Evolutionary conservation across 352 stramenopile species (phyloP).

Genomic region (Pythium brassicae): DNA sequence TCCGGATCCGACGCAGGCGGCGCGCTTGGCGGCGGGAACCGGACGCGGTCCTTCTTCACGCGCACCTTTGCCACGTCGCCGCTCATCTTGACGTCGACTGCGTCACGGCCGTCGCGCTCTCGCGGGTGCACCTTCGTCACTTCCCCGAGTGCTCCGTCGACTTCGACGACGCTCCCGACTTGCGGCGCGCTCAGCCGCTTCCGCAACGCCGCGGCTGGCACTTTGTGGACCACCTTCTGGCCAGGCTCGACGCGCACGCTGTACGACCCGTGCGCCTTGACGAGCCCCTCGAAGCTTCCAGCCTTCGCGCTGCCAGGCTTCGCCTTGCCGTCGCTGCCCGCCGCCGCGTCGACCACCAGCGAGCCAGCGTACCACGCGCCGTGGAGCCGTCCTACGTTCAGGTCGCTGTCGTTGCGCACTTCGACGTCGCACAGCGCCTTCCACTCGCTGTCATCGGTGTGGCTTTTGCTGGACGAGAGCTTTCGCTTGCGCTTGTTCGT

Average conservation of each 20-base stretch:
- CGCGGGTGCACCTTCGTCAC: constrained; percentile 40
- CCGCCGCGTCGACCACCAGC: constrained; percentile 16
- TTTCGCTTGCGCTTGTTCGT: constrained; percentile 58
- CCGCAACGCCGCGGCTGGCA: constrained; percentile 41
- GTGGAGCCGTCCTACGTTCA: constrained; percentile 34
- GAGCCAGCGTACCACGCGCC: constrained; percentile 60
- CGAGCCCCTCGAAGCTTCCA: constrained; percentile 14
- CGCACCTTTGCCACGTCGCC: constrained; percentile 46
- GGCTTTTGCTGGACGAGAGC: constrained; percentile 17
- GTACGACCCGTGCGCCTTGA: constrained; percentile 19
- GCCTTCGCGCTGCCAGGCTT: neutral
- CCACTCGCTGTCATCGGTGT: constrained; percentile 9
- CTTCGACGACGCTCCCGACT: constrained; percentile 66
- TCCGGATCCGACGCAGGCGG: neutral
- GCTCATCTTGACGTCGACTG: constrained; percentile 52
- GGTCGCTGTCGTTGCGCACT: constrained; percentile 32
- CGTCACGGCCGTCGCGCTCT: constrained; percentile 7
- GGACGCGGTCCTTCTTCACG: constrained; percentile 47
- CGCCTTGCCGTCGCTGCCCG: neutral
- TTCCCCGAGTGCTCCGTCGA: constrained; percentile 61
- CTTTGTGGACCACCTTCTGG: constrained; percentile 35
- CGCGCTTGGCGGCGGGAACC: constrained; percentile 31
- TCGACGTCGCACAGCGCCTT: constrained; percentile 35
- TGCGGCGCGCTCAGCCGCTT: constrained; percentile 31
- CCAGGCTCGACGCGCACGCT: constrained; percentile 38